Percentiles rank a stretch among this genome's conserved stretches.
Evolutionary conservation across 1,284 basidiomycete species (phyloP).

Genomic region (Pyrrhoderma lamaoense): DNA sequence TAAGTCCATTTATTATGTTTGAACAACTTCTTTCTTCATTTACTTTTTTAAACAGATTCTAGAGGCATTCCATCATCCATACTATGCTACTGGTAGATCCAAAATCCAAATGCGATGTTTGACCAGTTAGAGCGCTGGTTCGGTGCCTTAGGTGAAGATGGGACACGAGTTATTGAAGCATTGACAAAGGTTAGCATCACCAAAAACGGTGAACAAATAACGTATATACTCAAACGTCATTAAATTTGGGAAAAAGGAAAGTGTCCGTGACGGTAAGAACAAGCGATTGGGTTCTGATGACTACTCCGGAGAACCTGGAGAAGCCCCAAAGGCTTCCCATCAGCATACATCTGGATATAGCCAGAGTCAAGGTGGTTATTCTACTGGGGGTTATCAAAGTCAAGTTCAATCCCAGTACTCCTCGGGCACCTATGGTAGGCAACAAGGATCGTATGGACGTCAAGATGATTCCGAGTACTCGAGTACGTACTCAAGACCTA

Average conservation of each 20-base stretch:
- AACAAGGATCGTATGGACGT: slow-evolving; percentile 1
- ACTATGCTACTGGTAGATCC: slow-evolving; percentile 49
- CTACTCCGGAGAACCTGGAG: slow-evolving; percentile 21
- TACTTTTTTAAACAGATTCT: slow-evolving; percentile 39
- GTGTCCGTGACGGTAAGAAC: slow-evolving; percentile 34
- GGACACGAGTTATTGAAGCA: slow-evolving; percentile 34
- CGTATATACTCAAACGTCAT: slow-evolving; percentile 16
- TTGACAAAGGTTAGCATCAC: slow-evolving; percentile 40
- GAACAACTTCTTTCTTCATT: neutral
- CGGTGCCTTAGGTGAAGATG: slow-evolving; percentile 39
- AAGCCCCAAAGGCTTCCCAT: neutral
- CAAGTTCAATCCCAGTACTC: no score
- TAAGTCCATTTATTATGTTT: slow-evolving; percentile 21
- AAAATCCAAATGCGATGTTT: slow-evolving; percentile 63
- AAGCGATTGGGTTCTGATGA: slow-evolving; percentile 33
- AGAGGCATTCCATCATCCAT: slow-evolving; percentile 65
- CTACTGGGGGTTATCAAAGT: slow-evolving; percentile 1
- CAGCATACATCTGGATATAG: neutral
- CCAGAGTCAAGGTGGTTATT: slow-evolving; percentile 1
- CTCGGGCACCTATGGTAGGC: neutral
- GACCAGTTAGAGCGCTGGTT: slow-evolving; percentile 53
- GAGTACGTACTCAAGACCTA: slow-evolving; percentile 10
- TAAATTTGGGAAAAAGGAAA: slow-evolving; percentile 26
- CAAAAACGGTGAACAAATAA: no score
- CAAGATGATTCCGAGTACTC: neutral